Evolutionary conservation across 176 grass and related monocot species (phyloP).

Genomic region (Zea luxurians): DNA sequence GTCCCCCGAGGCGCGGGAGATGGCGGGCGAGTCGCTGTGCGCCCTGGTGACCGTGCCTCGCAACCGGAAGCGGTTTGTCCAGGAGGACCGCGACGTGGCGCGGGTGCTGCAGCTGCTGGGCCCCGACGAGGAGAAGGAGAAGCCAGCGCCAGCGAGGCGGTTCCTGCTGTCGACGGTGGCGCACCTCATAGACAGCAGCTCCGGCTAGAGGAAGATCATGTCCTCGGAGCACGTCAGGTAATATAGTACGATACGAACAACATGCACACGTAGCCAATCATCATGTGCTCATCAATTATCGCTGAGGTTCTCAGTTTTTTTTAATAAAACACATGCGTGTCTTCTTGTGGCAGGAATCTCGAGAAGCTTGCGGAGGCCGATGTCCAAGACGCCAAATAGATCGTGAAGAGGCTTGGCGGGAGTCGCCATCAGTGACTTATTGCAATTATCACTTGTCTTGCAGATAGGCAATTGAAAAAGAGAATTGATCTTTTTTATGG

Average conservation of each 20-base stretch:
- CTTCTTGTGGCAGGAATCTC: constrained; percentile 44
- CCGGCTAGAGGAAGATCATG: constrained; percentile 70
- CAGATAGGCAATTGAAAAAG: no score
- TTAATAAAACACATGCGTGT: background rate
- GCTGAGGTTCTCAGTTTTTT: background rate
- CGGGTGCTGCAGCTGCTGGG: constrained; percentile 63
- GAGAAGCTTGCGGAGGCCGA: constrained; percentile 71
- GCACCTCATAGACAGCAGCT: constrained; percentile 60
- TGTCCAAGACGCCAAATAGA: constrained; percentile 69
- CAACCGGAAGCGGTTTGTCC: constrained; percentile 73
- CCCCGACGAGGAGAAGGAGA: constrained; percentile 60
- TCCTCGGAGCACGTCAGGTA: constrained; percentile 63
- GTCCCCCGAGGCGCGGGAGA: constrained; percentile 56
- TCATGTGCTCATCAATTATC: background rate
- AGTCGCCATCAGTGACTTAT: no score
- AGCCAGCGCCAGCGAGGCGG: constrained; percentile 51
- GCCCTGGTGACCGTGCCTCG: constrained; percentile 60
- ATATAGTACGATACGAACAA: no score
- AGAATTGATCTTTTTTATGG: no score
- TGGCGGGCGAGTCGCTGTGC: constrained; percentile 73
- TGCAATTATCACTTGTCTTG: no score
- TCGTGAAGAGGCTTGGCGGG: constrained; percentile 79
- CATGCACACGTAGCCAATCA: background rate
- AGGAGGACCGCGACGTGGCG: constrained; percentile 63
- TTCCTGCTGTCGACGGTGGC: constrained; percentile 69